These are phyloP conservation scores for Staphylotrichum longicolle DNA, from an alignment of 495 filamentous ascomycete species.

Conservation along the genomic window DNA sequence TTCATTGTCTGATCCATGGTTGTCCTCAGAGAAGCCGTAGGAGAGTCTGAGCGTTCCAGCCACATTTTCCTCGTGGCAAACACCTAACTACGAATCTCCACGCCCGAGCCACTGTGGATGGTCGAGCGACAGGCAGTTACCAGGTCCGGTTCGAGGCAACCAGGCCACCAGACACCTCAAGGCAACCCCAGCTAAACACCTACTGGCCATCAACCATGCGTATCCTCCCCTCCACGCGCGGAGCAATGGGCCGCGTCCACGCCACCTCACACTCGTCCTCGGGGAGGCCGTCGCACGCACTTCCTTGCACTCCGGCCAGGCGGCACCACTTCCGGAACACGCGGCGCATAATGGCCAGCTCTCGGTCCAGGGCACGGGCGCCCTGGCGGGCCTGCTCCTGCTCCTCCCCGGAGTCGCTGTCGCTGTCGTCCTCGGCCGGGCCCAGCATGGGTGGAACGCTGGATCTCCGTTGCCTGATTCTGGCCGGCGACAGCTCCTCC, in stretches of 20 bases:
- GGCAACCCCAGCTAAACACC: too few species aligned
- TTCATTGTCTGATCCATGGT: too few species aligned
- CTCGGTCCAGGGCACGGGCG: conserved; percentile 34
- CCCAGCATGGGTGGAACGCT: conserved; percentile 33
- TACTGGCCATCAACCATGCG: conserved; percentile 24
- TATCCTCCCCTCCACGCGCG: conserved; percentile 75
- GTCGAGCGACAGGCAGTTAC: too few species aligned
- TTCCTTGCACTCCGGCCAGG: conserved; percentile 57
- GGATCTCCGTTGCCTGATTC: conserved; percentile 41
- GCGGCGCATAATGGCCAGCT: conserved; percentile 53
- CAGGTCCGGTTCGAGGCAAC: too few species aligned
- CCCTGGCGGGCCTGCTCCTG: conserved; percentile 35
- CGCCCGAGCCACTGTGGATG: too few species aligned
- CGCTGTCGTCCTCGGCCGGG: conserved; percentile 36
- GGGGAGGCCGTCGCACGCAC: conserved; percentile 45
- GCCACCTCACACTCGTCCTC: conserved; percentile 60
- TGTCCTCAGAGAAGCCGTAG: too few species aligned
- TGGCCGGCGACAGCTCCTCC: conserved; percentile 44
- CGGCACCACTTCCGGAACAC: conserved; percentile 74
- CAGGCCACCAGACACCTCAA: too few species aligned
- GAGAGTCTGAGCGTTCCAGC: too few species aligned
- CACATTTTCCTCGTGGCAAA: too few species aligned
- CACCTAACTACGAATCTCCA: too few species aligned
- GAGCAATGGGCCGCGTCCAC: conserved; percentile 79
- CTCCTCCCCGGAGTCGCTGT: conserved; percentile 22